phyloP scores from a whole-genome alignment of 208 protist genomes.

The Zelonia costaricensis region DNA sequence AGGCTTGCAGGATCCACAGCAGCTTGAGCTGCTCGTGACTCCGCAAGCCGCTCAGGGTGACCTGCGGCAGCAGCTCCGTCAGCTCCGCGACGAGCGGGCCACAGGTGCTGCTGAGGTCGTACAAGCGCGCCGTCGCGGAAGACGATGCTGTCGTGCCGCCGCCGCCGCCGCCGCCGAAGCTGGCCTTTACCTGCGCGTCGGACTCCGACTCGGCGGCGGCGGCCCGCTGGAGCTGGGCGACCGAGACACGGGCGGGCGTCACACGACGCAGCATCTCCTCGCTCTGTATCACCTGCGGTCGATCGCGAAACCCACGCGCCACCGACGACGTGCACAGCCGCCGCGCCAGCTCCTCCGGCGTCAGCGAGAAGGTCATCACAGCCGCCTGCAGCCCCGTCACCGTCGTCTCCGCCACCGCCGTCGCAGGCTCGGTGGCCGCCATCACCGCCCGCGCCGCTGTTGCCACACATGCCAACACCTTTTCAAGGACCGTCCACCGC shows the following conservation, averaged over 20 bases:
- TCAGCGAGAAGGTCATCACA: background rate
- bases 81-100: constrained; percentile 49
- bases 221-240: constrained; percentile 7
- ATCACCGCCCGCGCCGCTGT: constrained; percentile 20
- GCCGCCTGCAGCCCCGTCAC: no score
- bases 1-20: constrained; percentile 73
- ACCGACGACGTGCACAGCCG: constrained; percentile 26
- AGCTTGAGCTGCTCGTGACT: constrained; percentile 62
- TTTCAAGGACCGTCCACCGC: constrained; percentile 43
- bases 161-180: background rate
- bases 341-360: constrained; percentile 18
- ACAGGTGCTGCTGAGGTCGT: constrained; percentile 29
- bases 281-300: constrained; percentile 10
- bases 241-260: constrained; percentile 17
- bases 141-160: background rate
- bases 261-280: constrained; percentile 20
- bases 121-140: constrained; percentile 8
- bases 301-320: constrained; percentile 16
- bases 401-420: no score
- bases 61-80: constrained; percentile 46
- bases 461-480: constrained; percentile 35
- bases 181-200: background rate
- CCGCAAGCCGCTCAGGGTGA: constrained; percentile 53
- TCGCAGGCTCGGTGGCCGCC: background rate
- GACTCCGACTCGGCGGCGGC: background rate